These are phyloP conservation scores for Globisporangium spiculum DNA, from an alignment of 352 stramenopile genomes.

Conservation along the genomic window DNA sequence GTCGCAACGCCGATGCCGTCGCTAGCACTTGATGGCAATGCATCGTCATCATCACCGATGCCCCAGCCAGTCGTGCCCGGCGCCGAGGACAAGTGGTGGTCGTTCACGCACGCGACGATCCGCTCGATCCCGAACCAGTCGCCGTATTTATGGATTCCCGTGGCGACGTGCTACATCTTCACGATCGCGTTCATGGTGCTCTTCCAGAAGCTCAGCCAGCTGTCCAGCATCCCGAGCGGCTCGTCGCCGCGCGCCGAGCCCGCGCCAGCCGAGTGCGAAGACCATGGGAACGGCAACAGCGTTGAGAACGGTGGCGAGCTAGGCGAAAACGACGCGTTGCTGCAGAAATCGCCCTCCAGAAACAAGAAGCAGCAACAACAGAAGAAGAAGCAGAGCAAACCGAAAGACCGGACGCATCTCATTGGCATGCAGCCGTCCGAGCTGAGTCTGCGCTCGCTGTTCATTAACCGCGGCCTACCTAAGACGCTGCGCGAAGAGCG, in stretches of 20 bases:
- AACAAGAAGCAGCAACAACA: conserved; percentile 13
- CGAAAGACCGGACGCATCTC: conserved; percentile 39
- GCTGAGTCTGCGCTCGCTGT: conserved; percentile 71
- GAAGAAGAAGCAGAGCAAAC: conserved; percentile 16
- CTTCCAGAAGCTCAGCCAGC: conserved; percentile 57
- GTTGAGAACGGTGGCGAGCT: not conserved
- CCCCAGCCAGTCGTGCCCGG: conserved; percentile 6
- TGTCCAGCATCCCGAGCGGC: conserved; percentile 54
- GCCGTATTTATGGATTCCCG: conserved; percentile 73
- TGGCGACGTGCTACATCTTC: conserved; percentile 75
- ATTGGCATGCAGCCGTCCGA: conserved; percentile 80
- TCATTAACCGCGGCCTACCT: conserved; percentile 74
- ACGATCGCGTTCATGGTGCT: conserved; percentile 72
- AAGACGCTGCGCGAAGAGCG: conserved; percentile 76
- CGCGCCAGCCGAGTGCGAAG: not conserved
- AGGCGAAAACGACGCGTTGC: conserved; percentile 12
- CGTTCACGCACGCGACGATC: conserved; percentile 78
- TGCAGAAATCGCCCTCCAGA: conserved; percentile 19
- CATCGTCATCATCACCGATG: not conserved
- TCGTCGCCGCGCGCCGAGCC: conserved; percentile 11
- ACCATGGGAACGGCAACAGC: not conserved
- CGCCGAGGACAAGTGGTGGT: conserved; percentile 61
- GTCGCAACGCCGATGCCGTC: conserved; percentile 19
- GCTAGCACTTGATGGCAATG: not conserved
- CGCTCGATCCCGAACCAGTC: conserved; percentile 74